Conservation (phyloP, 1,284 basidiomycete genomes). For the Cutaneotrichosporon daszewskae region DNA sequence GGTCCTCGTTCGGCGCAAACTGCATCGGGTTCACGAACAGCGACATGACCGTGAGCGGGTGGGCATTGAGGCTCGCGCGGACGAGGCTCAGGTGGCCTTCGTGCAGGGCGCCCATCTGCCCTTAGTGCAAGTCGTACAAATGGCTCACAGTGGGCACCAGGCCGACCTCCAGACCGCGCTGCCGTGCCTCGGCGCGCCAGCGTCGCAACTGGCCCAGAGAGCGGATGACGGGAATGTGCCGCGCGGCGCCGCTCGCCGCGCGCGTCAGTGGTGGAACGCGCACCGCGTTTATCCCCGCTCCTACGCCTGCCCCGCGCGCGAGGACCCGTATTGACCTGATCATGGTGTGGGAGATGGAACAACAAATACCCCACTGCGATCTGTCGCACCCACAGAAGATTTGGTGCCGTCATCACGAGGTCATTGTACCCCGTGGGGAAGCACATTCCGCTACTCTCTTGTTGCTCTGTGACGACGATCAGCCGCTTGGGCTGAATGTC, state of each 20-base stretch:
- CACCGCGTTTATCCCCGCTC: too few species aligned
- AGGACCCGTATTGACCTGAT: too few species aligned
- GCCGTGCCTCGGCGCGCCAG: conserved; percentile 68
- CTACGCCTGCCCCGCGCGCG: too few species aligned
- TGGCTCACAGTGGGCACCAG: conserved; percentile 69
- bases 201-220: conserved; percentile 63
- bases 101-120: conserved; percentile 85
- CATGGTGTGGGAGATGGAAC: too few species aligned
- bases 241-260: background rate
- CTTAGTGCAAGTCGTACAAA: background rate
- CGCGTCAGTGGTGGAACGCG: background rate
- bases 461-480: too few species aligned
- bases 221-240: conserved; percentile 64
- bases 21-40: conserved; percentile 98
- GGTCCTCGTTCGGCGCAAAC: conserved; percentile 93
- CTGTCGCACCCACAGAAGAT: background rate
- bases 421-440: too few species aligned
- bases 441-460: too few species aligned
- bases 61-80: conserved; percentile 62
- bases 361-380: too few species aligned
- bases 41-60: conserved; percentile 84
- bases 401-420: too few species aligned
- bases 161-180: conserved; percentile 65
- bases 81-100: conserved; percentile 83
- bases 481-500: too few species aligned